Evolutionary conservation across 2,329 filamentous ascomycete species (phyloP).

Genomic region (Cladosporium sp.): DNA sequence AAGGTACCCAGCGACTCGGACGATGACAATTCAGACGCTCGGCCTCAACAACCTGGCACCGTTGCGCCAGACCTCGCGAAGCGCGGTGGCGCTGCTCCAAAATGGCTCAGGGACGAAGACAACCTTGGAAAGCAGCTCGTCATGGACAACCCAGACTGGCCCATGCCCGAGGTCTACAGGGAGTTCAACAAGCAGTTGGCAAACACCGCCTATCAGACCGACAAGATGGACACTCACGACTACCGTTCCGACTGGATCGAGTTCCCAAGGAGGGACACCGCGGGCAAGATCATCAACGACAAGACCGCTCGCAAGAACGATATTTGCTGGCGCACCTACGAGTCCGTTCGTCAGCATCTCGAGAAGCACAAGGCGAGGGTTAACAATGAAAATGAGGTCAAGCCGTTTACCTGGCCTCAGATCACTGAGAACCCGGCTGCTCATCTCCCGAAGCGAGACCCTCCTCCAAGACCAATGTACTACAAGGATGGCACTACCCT

Average conservation of each 20-base stretch:
- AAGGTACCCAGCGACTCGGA: not conserved
- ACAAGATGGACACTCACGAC: not conserved
- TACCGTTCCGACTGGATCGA: not conserved
- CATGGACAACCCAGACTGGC: not conserved
- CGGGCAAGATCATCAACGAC: not conserved
- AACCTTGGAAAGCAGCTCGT: not conserved
- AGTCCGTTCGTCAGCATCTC: slow-evolving; percentile 7
- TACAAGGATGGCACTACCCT: not conserved
- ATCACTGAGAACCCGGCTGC: not conserved
- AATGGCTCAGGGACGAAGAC: slow-evolving; percentile 14
- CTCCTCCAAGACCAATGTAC: not conserved
- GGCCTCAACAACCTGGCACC: not conserved
- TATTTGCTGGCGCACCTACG: not conserved
- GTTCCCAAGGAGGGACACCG: not conserved
- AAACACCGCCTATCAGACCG: slow-evolving; percentile 1
- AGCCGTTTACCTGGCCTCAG: not conserved
- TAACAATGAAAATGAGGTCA: not conserved
- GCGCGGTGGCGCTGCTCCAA: not conserved
- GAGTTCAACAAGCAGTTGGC: not conserved
- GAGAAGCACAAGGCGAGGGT: not conserved
- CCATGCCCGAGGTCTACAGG: slow-evolving; percentile 6
- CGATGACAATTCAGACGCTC: not conserved
- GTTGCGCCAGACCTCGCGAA: not conserved
- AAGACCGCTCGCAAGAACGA: not conserved
- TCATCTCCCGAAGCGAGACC: not conserved